Evolutionary conservation across 1,284 basidiomycete species (phyloP), one percentile per base, ranked within the genome.

Genomic region (Apiotrichum porosum): DNA sequence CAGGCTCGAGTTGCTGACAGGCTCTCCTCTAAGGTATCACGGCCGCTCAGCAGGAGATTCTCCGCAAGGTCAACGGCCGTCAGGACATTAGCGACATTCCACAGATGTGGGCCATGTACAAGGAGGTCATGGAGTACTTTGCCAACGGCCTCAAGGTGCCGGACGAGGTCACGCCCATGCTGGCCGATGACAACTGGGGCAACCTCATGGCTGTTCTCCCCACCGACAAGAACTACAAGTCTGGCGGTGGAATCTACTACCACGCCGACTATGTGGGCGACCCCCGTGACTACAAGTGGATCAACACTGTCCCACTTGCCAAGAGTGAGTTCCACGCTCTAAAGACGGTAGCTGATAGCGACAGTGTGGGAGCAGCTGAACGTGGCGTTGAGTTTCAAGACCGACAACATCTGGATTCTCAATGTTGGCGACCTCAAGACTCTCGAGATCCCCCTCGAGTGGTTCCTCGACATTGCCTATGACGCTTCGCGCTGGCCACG

Each of bases 71-170:
- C 1, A 80, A 77, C 65, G 76, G 78, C 48, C 74, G 72, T 9
- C 72, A 72, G 2, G 74, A 82, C 58, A 66, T 80, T 13, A 73
- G 78, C 3, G 68, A 65, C 9, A 78, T 85, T 35, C 65, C 66
- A 2, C 83, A 85, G 63, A 75, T 83, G 50, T 66, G 62, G 70
- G 59, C 55, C 12, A 55, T 68, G 44, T 68, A 76, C 56, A 82
- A 83, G 64, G 83, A 84, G 58, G 83, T 85, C 18, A 79, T 83
- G 60, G 80, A 78, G 0, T 85, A 83, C 64, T 85, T 82, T 58
- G 80, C 82, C 37, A 75, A 80, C 49, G 82, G 81, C 3, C 55
- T 66, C 47, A 42, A 57, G 28, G 62, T 69, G 3, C 63, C 66
- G 5, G 8, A n/a, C n/a, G 22, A 38, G 17, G 61, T 62, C 19